These are phyloP conservation scores for Erythrobasidium yunnanense DNA, from an alignment of 768 basidiomycete genomes.

Conservation along the genomic window DNA sequence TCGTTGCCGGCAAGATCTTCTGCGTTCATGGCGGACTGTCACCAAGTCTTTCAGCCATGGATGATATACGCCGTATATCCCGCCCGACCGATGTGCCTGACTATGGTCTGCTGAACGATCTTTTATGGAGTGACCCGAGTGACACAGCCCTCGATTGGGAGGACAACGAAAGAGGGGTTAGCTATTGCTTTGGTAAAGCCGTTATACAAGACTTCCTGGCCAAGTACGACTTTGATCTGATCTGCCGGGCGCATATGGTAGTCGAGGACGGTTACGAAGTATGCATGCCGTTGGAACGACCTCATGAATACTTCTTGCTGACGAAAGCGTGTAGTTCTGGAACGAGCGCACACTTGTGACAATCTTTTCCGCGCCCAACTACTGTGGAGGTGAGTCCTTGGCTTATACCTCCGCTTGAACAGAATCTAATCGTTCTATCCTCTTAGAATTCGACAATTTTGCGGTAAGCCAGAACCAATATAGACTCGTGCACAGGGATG, in stretches of 20 bases:
- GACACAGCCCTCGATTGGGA: slow-evolving; percentile 98
- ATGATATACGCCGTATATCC: slow-evolving; percentile 95
- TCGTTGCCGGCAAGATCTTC: slow-evolving; percentile 98
- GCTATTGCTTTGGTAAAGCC: slow-evolving; percentile 95
- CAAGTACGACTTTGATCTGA: slow-evolving; percentile 95
- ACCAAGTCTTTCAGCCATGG: slow-evolving; percentile 86
- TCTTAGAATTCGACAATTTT: slow-evolving; percentile 81
- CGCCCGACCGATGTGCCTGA: slow-evolving; percentile 94
- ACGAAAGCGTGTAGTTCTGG: slow-evolving; percentile 99
- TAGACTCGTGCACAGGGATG: too few relatives aligned
- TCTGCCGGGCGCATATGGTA: slow-evolving; percentile 99
- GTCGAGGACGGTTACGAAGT: slow-evolving; percentile 59
- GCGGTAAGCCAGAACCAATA: too few relatives aligned
- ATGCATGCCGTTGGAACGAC: background rate
- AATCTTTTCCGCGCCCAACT: slow-evolving; percentile 95
- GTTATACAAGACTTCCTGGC: slow-evolving; percentile 73
- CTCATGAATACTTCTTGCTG: too few relatives aligned
- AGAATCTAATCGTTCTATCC: background rate
- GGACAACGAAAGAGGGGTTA: slow-evolving; percentile 97
- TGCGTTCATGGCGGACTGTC: slow-evolving; percentile 89
- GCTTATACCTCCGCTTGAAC: background rate
- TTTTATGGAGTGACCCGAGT: slow-evolving; percentile 95
- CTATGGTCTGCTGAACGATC: slow-evolving; percentile 90
- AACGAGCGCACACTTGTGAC: slow-evolving; percentile 96
- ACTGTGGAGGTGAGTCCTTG: slow-evolving; percentile 69